Evolutionary conservation across 2,329 filamentous ascomycete species (phyloP).

Genomic region (Microascus cirrosus): DNA sequence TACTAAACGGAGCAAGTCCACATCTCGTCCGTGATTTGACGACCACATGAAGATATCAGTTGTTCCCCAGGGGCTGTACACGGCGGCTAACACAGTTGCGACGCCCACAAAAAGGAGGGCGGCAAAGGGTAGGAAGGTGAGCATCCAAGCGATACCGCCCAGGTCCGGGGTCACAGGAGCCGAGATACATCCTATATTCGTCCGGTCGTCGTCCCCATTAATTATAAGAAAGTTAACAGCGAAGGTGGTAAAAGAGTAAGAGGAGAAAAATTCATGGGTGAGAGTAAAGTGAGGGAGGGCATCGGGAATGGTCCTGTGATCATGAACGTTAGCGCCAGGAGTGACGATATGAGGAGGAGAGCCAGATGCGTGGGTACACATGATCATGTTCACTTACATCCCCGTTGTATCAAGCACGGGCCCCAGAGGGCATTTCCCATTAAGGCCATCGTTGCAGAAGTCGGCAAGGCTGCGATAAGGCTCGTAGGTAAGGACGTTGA

Average conservation of each 20-base stretch:
- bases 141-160: constrained; percentile 54
- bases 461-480: constrained; percentile 44
- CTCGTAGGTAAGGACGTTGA: constrained; percentile 68
- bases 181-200: constrained; percentile 67
- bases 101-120: constrained; percentile 71
- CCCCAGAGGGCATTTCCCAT: constrained; percentile 59
- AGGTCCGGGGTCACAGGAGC: constrained; percentile 77
- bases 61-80: constrained; percentile 90
- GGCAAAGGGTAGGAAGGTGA: constrained; percentile 67
- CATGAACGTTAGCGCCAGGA: background rate
- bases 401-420: constrained; percentile 51
- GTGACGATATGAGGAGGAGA: background rate
- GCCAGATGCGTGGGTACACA: background rate
- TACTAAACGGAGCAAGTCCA: constrained; percentile 80
- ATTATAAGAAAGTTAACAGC: constrained; percentile 61
- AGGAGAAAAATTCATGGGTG: constrained; percentile 63
- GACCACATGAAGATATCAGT: constrained; percentile 88
- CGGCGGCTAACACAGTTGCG: constrained; percentile 73
- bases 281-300: constrained; percentile 63
- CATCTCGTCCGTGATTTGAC: constrained; percentile 93
- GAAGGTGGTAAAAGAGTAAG: constrained; percentile 79
- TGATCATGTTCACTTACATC: constrained; percentile 21
- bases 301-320: constrained; percentile 22
- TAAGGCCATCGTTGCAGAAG: constrained; percentile 58
- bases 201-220: constrained; percentile 55